These are phyloP conservation scores for Rubia peregrina DNA, from an alignment of 305 asterid species.

Conservation along the genomic window DNA sequence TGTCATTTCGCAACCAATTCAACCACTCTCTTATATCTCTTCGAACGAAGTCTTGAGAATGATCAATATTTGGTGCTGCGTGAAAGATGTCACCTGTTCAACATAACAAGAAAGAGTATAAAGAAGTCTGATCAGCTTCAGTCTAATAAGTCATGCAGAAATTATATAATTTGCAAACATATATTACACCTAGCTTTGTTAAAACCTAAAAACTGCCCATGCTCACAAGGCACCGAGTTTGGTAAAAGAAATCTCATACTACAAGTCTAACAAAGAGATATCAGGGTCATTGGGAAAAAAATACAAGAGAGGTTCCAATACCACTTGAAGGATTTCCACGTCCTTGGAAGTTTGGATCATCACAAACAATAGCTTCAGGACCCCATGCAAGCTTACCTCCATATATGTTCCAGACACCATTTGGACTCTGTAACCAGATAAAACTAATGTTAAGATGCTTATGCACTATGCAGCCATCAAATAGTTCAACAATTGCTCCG, in stretches of 20 bases:
- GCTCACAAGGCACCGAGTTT: neutral
- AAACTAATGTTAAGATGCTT: neutral
- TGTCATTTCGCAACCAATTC: conserved; percentile 44
- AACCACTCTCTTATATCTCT: conserved; percentile 46
- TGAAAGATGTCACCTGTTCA: conserved; percentile 46
- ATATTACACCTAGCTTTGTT: neutral
- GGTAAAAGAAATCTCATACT: neutral
- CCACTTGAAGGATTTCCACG: conserved; percentile 44
- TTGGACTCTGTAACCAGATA: conserved; percentile 27
- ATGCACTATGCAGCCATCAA: conserved; percentile 10
- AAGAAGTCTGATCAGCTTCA: neutral
- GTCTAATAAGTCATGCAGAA: neutral
- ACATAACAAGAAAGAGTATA: neutral
- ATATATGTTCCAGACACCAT: conserved; percentile 42
- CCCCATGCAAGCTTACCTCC: conserved; percentile 49
- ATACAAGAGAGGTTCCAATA: conserved; percentile 6
- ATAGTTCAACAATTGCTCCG: neutral
- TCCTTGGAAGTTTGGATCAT: conserved; percentile 47
- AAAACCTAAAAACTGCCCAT: neutral
- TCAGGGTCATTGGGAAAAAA: neutral
- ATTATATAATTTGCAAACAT: neutral
- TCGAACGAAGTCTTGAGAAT: conserved; percentile 49
- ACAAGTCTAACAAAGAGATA: neutral
- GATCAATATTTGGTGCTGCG: conserved; percentile 58
- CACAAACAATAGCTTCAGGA: conserved; percentile 42